Percentiles rank a stretch among this genome's conserved stretches.
These are phyloP conservation scores for Apiospora sp. DNA, from an alignment of 2,329 filamentous ascomycete species.

Conservation along the genomic window DNA sequence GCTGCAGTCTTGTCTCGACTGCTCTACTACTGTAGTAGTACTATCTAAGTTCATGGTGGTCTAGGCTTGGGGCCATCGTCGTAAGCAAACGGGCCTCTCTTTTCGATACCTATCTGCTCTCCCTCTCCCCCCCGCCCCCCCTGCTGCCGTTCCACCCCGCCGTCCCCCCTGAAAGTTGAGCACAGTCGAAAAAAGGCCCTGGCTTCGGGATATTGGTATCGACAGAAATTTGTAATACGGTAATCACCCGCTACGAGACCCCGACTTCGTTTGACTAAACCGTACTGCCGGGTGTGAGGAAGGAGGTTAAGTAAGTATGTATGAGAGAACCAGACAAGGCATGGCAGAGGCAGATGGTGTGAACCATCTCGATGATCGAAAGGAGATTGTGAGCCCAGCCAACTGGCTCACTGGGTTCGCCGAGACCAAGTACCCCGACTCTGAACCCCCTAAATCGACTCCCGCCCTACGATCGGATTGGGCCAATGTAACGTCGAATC, in stretches of 20 bases:
- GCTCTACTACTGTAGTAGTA: no score
- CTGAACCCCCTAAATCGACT: not conserved
- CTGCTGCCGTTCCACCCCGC: not conserved
- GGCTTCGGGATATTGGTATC: conserved; percentile 3
- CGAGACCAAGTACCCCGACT: not conserved
- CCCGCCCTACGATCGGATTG: conserved; percentile 11
- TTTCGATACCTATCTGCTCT: not conserved
- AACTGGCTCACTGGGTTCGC: conserved; percentile 3
- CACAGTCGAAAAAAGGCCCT: not conserved
- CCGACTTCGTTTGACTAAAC: not conserved
- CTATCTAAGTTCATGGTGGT: no score
- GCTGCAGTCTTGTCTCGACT: no score
- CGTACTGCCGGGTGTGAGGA: not conserved
- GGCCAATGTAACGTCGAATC: conserved; percentile 19
- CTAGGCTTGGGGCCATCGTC: not conserved
- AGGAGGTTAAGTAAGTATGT: not conserved
- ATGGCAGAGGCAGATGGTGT: not conserved
- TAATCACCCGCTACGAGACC: not conserved
- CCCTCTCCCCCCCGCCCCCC: not conserved
- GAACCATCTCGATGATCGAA: not conserved
- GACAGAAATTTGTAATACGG: not conserved
- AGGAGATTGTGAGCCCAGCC: not conserved
- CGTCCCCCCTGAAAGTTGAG: not conserved
- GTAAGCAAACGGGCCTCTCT: conserved; percentile 6
- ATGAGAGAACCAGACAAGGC: not conserved